Evolutionary conservation across 2,329 filamentous ascomycete genomes (phyloP), one percentile per base, ranked within the genome.

Genomic region (Sclerotinia sclerotiorum): DNA sequence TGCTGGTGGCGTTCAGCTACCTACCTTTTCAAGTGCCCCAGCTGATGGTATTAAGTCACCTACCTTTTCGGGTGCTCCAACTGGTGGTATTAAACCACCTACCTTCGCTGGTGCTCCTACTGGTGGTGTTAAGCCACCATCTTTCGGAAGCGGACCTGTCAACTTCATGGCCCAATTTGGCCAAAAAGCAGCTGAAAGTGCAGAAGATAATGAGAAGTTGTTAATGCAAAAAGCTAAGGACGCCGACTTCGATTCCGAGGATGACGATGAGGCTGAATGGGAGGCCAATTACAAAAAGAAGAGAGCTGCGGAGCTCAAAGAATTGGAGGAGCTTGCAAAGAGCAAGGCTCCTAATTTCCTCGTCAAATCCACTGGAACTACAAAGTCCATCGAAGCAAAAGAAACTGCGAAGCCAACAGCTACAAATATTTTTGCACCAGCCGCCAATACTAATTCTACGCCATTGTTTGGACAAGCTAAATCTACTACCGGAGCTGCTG

Each of bases 401-500:
- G 44, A 46, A 62, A 54, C 49, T 42, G 39, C 58, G 15, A 69
- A 72, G 42, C 10, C 61, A 39, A 17, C 65, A 29, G 27, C 61
- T 32, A 44, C 61, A 44, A 60, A 35, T 19, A 27, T 55, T 3
- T 58, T 48, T 24, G 11, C 51, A 19, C 19, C 46, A 42, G 24
- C 32, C 5, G n/a, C 68, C 27, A 29, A 58, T 8, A 29, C 65
- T 62, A 29, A 57, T 32, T 65, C 69, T 32, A 72, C 66, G 29
- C 32, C 72, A 19, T 55, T 72, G 11, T 75, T 74, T 61, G 71
- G 71, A 44, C 63, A 84, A 80, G 69, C 79, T 76, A 49, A 79
- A 77, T 42, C 80, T 77, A 35, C 80, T 79, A 58, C 82, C 80
- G 62, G 42, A 35, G 69, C 72, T 35, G 68, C 70, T 19, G 70